phyloP scores from a whole-genome alignment of 495 filamentous ascomycete species.

The Haplographium delicatum region DNA sequence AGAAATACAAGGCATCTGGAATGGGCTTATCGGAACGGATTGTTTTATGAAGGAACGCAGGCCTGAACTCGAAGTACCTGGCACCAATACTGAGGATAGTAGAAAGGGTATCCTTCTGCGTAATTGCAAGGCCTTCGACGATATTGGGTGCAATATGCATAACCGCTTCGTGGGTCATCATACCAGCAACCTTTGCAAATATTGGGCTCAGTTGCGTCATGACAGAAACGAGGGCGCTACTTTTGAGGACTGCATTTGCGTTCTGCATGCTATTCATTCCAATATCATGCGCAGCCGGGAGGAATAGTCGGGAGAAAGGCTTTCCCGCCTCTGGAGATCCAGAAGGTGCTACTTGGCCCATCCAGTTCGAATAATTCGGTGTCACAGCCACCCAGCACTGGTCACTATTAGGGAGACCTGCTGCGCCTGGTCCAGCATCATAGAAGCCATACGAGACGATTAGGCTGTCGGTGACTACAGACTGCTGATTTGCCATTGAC shows the following conservation, averaged over 20 bases:
- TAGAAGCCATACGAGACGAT: constrained; percentile 47
- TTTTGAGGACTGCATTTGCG: constrained; percentile 31
- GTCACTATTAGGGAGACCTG: constrained; percentile 40
- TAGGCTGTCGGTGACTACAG: constrained; percentile 36
- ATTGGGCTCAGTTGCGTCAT: constrained; percentile 28
- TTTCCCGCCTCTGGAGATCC: constrained; percentile 36
- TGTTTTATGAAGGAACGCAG: constrained; percentile 39
- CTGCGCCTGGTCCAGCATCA: constrained; percentile 40
- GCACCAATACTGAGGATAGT: constrained; percentile 44
- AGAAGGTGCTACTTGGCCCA: constrained; percentile 37
- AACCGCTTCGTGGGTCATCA: constrained; percentile 32
- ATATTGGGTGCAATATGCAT: constrained; percentile 43
- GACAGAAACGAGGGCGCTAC: constrained; percentile 35
- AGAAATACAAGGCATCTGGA: constrained; percentile 46
- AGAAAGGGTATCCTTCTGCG: constrained; percentile 45
- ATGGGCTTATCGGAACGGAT: constrained; percentile 32
- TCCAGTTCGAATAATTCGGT: constrained; percentile 40
- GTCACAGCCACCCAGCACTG: constrained; percentile 49
- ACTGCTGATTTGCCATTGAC: constrained; percentile 36
- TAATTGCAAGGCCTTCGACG: constrained; percentile 46
- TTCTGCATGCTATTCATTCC: constrained; percentile 52
- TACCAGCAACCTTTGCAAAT: constrained; percentile 28
- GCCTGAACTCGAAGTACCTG: constrained; percentile 52
- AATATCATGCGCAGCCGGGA: constrained; percentile 43
- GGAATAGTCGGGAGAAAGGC: constrained; percentile 41